Percentiles rank a stretch among this genome's conserved stretches.
phyloP scores from a whole-genome alignment of 331 rosid genomes.

The Malus hybrid region DNA sequence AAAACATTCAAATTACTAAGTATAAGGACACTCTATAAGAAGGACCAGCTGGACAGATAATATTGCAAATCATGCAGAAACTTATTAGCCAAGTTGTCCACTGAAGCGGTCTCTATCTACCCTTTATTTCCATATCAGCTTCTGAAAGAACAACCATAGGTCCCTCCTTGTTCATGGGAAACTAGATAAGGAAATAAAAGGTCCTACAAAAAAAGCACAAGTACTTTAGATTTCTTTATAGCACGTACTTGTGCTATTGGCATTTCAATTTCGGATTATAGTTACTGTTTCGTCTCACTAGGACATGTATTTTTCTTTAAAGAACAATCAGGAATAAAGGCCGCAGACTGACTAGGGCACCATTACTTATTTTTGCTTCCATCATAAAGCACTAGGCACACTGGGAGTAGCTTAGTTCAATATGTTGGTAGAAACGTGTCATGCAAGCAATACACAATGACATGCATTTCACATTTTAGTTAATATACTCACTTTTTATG shows the following conservation, averaged over 20 bases:
- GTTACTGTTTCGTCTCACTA: not conserved
- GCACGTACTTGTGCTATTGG: not conserved
- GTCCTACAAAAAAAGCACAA: not conserved
- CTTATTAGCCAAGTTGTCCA: not conserved
- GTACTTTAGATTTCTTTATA: not conserved
- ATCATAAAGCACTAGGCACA: not conserved
- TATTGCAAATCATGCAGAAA: too few species aligned
- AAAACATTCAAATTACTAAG: not conserved
- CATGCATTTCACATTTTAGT: not conserved
- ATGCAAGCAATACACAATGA: not conserved
- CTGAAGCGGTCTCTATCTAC: not conserved
- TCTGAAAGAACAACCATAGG: not conserved
- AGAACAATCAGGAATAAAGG: constrained; percentile 1
- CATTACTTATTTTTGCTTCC: constrained; percentile 6
- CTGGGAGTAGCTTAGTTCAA: not conserved
- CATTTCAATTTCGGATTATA: constrained; percentile 1
- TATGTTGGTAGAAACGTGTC: not conserved
- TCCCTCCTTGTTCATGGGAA: not conserved
- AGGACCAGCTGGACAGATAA: not conserved
- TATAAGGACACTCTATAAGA: not conserved
- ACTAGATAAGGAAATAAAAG: not conserved
- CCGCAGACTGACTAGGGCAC: not conserved
- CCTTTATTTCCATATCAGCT: not conserved
- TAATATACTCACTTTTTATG: not conserved
- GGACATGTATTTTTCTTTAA: not conserved